Percentiles rank a stretch among this genome's conserved stretches.
phyloP scores from a whole-genome alignment of 106 monocot species.

The Posidonia australis region DNA sequence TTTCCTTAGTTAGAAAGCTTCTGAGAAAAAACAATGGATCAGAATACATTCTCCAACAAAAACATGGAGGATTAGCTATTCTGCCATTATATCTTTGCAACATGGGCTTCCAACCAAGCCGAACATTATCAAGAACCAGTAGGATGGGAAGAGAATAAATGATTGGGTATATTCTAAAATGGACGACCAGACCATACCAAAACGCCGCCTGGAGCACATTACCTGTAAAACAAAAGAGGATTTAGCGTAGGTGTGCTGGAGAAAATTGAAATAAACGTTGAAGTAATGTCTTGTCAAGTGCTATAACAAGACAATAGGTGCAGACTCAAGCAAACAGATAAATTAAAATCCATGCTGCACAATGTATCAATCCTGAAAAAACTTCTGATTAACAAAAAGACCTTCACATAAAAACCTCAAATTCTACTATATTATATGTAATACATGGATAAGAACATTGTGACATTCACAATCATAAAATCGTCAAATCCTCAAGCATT shows the following conservation, averaged over 20 bases:
- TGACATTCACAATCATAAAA: no score
- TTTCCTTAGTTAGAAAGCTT: slow-evolving; percentile 36
- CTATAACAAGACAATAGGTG: background rate
- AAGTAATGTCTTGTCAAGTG: background rate
- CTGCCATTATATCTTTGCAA: slow-evolving; percentile 10
- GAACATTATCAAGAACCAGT: slow-evolving; percentile 26
- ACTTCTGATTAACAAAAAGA: no score
- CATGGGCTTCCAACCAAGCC: slow-evolving; percentile 15
- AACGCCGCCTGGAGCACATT: slow-evolving; percentile 71
- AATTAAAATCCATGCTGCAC: background rate
- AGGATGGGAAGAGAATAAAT: slow-evolving; percentile 76
- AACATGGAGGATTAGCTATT: slow-evolving; percentile 1
- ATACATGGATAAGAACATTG: no score
- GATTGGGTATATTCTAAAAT: slow-evolving; percentile 93
- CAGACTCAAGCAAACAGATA: background rate
- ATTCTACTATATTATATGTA: no score
- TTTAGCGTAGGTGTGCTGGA: background rate
- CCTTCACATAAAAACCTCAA: no score
- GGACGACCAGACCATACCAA: slow-evolving; percentile 91
- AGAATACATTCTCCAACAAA: slow-evolving; percentile 11
- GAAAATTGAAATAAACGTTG: background rate
- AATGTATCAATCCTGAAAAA: no score
- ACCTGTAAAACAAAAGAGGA: slow-evolving; percentile 30
- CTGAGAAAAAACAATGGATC: slow-evolving; percentile 19
- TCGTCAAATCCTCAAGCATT: no score